Evolutionary conservation across 768 basidiomycete species (phyloP), one percentile per base, ranked within the genome.

Genomic region (Russula olivacea): DNA sequence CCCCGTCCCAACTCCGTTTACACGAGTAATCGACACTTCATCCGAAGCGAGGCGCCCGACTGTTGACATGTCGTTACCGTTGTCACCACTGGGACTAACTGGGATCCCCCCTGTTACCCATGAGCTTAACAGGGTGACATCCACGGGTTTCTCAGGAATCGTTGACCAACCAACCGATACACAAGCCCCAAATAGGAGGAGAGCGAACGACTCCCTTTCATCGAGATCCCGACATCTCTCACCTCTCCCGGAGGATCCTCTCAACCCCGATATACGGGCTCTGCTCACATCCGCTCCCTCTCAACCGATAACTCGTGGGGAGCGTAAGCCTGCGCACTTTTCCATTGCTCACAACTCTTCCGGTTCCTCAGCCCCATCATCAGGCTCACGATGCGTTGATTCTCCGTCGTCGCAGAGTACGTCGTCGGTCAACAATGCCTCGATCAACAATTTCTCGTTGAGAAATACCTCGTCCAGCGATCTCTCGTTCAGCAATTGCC

Each of bases 191-290:
- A 23, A 4, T 4, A 49, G 17, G 30, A 10, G 4, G 28, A 49
- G 25, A 19, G 7, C 3, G 15, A 49, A 30, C 19, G 30, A 14
- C 43, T 3, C 56, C 14, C 21, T 57, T 23, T 58, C 56, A 17
- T 30, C 17, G 12, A 12, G 21, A 32, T 49, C n/a, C 17, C 10
- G 12, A 36, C 43, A 51, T 8, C 62, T 63, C 36, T 23, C 56
- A 28, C 14, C 62, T 54, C n/a, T 63, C 45, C 28, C 3, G n/a
- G 62, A 63, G 62, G 57, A 40, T 14, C 6, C 11, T n/a, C 2
- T 12, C 43, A 14, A 25, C 7, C 11, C 2, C 12, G 25, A 28
- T 15, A 15, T 47, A 34, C 41, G 2, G 21, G 23, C 5, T 7
- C 7, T 3, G 21, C 41, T 30, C 15, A 7, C 8, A 19, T 45